Evolutionary conservation across 441 rosid genomes (phyloP).

Genomic region (Croton laevigatus): DNA sequence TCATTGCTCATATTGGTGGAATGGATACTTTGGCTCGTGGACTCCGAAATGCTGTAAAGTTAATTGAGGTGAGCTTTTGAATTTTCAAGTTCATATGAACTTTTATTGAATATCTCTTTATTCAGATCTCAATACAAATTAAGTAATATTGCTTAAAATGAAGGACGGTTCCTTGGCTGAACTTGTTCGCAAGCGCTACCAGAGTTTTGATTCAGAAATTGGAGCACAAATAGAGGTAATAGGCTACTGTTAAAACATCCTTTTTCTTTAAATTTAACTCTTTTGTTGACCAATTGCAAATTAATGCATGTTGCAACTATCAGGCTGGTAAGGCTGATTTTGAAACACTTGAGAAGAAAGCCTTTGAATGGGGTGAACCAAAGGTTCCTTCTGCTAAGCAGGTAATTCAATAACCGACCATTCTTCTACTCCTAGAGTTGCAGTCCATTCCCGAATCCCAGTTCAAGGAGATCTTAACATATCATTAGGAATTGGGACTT

Average conservation of each 20-base stretch:
- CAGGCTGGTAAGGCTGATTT: slow-evolving; percentile 90
- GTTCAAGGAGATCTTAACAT: too few relatives aligned
- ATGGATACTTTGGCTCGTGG: slow-evolving; percentile 98
- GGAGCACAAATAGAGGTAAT: slow-evolving; percentile 72
- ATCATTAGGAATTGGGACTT: not conserved
- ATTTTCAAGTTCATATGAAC: not conserved
- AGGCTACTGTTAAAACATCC: not conserved
- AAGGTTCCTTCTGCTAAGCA: slow-evolving; percentile 90
- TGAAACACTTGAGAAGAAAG: slow-evolving; percentile 84
- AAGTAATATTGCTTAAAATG: slow-evolving; percentile 9
- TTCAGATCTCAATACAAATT: slow-evolving; percentile 3
- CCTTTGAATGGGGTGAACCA: slow-evolving; percentile 83
- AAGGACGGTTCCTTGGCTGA: slow-evolving; percentile 71
- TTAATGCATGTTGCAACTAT: slow-evolving; percentile 10
- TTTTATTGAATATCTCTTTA: not conserved
- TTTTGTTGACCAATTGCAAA: not conserved
- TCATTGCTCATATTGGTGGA: slow-evolving; percentile 88
- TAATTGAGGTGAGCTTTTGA: slow-evolving; percentile 58
- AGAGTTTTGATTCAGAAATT: slow-evolving; percentile 72
- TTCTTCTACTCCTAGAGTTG: not conserved
- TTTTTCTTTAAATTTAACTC: not conserved
- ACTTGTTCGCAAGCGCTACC: slow-evolving; percentile 64
- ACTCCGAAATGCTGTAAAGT: slow-evolving; percentile 74
- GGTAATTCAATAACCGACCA: slow-evolving; percentile 39
- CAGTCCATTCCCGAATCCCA: too few relatives aligned